Evolutionary conservation across 768 basidiomycete genomes (phyloP), one percentile per base, ranked within the genome.

Genomic region (Tremella mesenterica): DNA sequence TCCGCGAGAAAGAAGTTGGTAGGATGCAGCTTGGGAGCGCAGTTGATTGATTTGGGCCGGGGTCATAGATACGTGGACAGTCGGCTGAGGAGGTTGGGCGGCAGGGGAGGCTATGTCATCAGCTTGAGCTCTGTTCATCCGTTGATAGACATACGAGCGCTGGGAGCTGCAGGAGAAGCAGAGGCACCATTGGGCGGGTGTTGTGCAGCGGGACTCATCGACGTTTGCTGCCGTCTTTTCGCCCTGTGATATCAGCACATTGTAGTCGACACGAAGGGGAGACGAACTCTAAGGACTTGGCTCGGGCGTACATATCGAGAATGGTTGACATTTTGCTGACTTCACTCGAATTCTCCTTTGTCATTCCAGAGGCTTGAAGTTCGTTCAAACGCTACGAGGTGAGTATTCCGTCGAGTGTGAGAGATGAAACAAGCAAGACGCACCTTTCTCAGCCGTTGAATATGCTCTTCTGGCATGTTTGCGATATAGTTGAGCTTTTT

Each of bases 1-100:
- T 50, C 70, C 69, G 16, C 63, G 65, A 28, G 55, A 54, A 6
- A 73, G 58, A 9, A 67, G 65, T 44, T 72, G 70, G 50, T 60
- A 71, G 2, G 71, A 60, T 36, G 64, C 64, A 30, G 72, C 60
- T 56, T 75, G 74, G 1, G 67, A 58, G 23, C 71, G 67, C 12
- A 75, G 60, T 49, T 73, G 71, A 4, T 67, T 69, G 30, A 73
- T 69, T 55, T 75, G 74, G 14, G 57, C 59, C 21, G 72, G 67
- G 7, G 69, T 71, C 72, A 73, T 73, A 5, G 67, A 52, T 45
- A 20, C 60, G 57, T 25, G 61, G 25, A 3, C 53, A 25, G 41
- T 51, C 9, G 33, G 44, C 46, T 13, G 54, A 46, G 44, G 28
- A 16, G 52, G 26, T 5, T 28, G 33, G 4, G 25, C 10, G n/a